These are phyloP conservation scores for Pyrus hybrid DNA, from an alignment of 331 rosid species.

Conservation along the genomic window DNA sequence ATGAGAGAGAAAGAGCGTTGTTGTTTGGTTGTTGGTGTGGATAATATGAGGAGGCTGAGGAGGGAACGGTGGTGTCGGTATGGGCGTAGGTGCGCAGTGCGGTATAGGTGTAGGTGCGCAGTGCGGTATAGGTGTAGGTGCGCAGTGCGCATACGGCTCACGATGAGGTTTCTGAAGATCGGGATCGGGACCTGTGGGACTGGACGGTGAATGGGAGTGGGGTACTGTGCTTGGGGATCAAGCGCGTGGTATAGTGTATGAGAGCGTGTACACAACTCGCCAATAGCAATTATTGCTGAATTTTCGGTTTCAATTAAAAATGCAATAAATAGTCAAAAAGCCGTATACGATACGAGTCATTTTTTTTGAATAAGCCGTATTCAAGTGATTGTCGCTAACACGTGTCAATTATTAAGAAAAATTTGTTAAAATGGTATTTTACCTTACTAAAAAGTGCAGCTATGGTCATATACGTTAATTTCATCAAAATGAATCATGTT, in stretches of 20 bases:
- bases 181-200: neutral
- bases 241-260: neutral
- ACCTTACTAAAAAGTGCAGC: accelerated
- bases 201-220: neutral
- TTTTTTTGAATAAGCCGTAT: too few relatives aligned
- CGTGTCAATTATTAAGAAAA: too few relatives aligned
- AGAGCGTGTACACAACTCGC: slow-evolving; percentile 1
- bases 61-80: slow-evolving; percentile 16
- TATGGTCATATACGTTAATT: accelerated
- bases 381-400: too few relatives aligned
- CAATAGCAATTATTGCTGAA: neutral
- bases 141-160: slow-evolving; percentile 23
- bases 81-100: too few relatives aligned
- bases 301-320: neutral
- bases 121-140: slow-evolving; percentile 9
- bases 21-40: neutral
- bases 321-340: too few relatives aligned
- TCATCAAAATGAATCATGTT: too few relatives aligned
- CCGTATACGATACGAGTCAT: too few relatives aligned
- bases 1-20: neutral
- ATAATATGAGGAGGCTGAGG: neutral
- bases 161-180: neutral
- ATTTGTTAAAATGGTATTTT: too few relatives aligned
- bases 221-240: too few relatives aligned
- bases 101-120: slow-evolving; percentile 15